phyloP scores from a whole-genome alignment of 495 filamentous ascomycete genomes.

The Penicillium flavigenum region DNA sequence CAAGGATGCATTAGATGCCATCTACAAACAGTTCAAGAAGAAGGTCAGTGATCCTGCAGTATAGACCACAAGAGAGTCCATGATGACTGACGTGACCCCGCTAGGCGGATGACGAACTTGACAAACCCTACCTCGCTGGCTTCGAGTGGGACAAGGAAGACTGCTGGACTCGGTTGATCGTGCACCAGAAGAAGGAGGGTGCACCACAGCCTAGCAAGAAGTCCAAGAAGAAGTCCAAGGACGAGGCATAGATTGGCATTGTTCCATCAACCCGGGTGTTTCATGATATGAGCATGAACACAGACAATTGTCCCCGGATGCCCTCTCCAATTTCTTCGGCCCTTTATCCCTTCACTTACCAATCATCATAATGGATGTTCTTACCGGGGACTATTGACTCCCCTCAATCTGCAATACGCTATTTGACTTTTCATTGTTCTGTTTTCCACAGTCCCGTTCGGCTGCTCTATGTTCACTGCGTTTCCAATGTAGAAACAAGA shows the following conservation, averaged over 20 bases:
- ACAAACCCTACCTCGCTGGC: constrained; percentile 77
- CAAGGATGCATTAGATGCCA: constrained; percentile 90
- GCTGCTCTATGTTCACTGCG: constrained; percentile 20
- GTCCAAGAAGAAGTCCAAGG: constrained; percentile 64
- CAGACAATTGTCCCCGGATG: background rate
- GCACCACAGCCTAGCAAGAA: constrained; percentile 55
- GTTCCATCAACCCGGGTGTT: background rate
- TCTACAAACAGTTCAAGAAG: constrained; percentile 93
- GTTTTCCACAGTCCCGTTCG: constrained; percentile 14
- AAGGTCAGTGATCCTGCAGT: constrained; percentile 54
- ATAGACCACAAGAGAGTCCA: background rate
- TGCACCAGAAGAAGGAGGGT: constrained; percentile 76
- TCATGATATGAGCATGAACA: background rate
- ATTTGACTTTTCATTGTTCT: constrained; percentile 8
- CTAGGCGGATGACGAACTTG: constrained; percentile 84
- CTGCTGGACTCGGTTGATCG: constrained; percentile 70
- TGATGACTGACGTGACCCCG: constrained; percentile 17
- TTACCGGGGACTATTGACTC: constrained; percentile 10
- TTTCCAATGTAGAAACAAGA: constrained; percentile 34
- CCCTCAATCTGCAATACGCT: background rate
- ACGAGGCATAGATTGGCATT: constrained; percentile 36
- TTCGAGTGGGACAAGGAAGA: constrained; percentile 96
- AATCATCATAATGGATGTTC: constrained; percentile 7
- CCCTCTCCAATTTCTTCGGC: background rate
- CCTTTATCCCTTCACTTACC: background rate